A percentile compares a stretch with the other conserved stretches of the same genome.
phyloP scores from a whole-genome alignment of 257 asterid genomes.

The Solanum bukasovii region DNA sequence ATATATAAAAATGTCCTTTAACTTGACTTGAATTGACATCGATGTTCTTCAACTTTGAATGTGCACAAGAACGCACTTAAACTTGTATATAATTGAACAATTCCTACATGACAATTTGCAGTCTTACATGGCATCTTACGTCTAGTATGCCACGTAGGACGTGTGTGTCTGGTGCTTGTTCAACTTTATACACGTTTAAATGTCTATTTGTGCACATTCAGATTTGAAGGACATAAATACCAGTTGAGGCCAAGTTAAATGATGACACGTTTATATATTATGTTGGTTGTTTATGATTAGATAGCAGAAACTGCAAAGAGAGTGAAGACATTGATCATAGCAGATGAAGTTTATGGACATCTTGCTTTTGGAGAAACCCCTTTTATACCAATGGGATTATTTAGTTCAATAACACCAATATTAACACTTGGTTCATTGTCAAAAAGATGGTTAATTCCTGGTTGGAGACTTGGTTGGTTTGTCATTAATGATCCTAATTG shows the following conservation, averaged over 20 bases:
- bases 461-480: conserved; percentile 94
- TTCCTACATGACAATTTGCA: background rate
- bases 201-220: background rate
- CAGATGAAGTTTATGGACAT: conserved; percentile 89
- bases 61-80: too few relatives aligned
- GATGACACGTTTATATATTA: background rate
- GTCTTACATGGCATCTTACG: background rate
- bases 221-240: background rate
- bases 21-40: too few relatives aligned
- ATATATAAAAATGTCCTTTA: too few relatives aligned
- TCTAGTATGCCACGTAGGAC: background rate
- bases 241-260: background rate
- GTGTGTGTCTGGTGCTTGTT: background rate
- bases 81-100: too few relatives aligned
- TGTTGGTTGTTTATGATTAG: conserved; percentile 12
- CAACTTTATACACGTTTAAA: background rate
- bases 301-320: conserved; percentile 64
- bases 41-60: background rate
- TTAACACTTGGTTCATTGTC: conserved; percentile 76
- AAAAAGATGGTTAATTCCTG: conserved; percentile 89
- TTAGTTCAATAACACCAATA: conserved; percentile 55
- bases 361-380: conserved; percentile 63
- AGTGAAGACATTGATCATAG: conserved; percentile 50
- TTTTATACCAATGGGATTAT: conserved; percentile 72
- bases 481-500: conserved; percentile 57